Evolutionary conservation across 208 protist genomes (phyloP).

Genomic region (Acanthamoeba triangularis): DNA sequence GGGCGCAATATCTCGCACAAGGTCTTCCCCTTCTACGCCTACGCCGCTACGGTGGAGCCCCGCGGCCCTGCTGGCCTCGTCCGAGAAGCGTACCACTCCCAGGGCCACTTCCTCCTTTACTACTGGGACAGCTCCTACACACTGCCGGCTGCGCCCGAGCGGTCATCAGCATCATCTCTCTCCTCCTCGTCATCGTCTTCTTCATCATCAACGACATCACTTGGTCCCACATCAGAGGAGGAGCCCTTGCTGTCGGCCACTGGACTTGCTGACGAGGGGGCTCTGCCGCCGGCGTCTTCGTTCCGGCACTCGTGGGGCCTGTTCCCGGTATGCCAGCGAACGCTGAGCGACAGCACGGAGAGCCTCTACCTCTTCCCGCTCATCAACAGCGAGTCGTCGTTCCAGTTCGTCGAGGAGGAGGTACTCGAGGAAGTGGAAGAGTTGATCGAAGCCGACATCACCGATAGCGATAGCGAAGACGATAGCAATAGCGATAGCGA

Average conservation of each 20-base stretch:
- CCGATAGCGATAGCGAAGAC: neutral
- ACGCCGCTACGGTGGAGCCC: neutral
- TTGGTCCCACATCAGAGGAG: neutral
- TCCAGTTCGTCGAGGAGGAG: slow-evolving; percentile 17
- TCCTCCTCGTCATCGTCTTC: neutral
- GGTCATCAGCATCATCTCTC: neutral
- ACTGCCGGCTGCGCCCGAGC: neutral
- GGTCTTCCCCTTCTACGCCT: slow-evolving; percentile 4
- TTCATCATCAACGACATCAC: neutral
- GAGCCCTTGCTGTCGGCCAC: neutral
- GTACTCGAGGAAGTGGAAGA: neutral
- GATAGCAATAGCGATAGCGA: neutral
- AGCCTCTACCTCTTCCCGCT: slow-evolving; percentile 43
- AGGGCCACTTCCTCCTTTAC: slow-evolving; percentile 29
- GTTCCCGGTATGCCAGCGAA: neutral
- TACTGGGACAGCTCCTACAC: slow-evolving; percentile 39
- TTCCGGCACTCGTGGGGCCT: slow-evolving; percentile 18
- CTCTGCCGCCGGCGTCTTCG: neutral
- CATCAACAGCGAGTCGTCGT: neutral
- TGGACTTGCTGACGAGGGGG: neutral
- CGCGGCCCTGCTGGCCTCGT: neutral
- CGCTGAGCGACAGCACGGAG: neutral
- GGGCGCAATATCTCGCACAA: neutral
- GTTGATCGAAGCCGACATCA: neutral
- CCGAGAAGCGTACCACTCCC: neutral